Evolutionary conservation across 2,329 filamentous ascomycete species (phyloP).

Genomic region (Fusarium cyanostomum): DNA sequence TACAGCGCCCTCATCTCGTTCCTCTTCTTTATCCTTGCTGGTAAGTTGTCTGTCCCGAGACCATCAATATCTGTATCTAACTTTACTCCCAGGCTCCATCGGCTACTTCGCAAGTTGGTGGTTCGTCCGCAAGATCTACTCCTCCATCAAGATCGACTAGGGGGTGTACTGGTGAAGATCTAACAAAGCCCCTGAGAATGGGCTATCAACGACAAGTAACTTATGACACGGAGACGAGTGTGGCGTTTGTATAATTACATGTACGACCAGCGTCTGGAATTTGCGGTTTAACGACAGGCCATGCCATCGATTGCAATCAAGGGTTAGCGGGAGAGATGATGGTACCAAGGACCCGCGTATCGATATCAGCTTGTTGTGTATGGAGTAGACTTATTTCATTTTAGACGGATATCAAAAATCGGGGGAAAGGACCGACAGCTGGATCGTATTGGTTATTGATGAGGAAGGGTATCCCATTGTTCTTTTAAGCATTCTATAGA

Average conservation of each 20-base stretch:
- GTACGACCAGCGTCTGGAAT: slow-evolving; percentile 44
- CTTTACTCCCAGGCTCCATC: slow-evolving; percentile 75
- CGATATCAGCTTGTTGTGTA: slow-evolving; percentile 23
- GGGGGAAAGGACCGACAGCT: slow-evolving; percentile 13
- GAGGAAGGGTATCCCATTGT: slow-evolving; percentile 21
- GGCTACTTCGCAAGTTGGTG: slow-evolving; percentile 95
- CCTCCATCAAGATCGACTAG: slow-evolving; percentile 97
- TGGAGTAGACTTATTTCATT: slow-evolving; percentile 29
- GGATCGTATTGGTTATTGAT: slow-evolving; percentile 25
- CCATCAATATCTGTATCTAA: slow-evolving; percentile 21
- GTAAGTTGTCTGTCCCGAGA: slow-evolving; percentile 62
- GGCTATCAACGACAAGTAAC: slow-evolving; percentile 18
- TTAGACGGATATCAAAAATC: slow-evolving; percentile 31
- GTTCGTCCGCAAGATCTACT: slow-evolving; percentile 93
- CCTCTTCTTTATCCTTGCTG: slow-evolving; percentile 91
- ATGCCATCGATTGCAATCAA: neutral
- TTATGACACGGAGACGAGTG: slow-evolving; percentile 35
- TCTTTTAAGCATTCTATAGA: slow-evolving; percentile 32
- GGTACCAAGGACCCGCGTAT: slow-evolving; percentile 1
- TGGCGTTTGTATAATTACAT: slow-evolving; percentile 45
- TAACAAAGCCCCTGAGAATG: slow-evolving; percentile 5
- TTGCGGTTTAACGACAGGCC: slow-evolving; percentile 19
- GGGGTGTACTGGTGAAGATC: neutral
- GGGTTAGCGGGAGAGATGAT: slow-evolving; percentile 3
- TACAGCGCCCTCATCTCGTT: slow-evolving; percentile 92